Evolutionary conservation across 768 basidiomycete genomes (phyloP), one percentile per base, ranked within the genome.

Genomic region (Omphalotus guepiniiformis): DNA sequence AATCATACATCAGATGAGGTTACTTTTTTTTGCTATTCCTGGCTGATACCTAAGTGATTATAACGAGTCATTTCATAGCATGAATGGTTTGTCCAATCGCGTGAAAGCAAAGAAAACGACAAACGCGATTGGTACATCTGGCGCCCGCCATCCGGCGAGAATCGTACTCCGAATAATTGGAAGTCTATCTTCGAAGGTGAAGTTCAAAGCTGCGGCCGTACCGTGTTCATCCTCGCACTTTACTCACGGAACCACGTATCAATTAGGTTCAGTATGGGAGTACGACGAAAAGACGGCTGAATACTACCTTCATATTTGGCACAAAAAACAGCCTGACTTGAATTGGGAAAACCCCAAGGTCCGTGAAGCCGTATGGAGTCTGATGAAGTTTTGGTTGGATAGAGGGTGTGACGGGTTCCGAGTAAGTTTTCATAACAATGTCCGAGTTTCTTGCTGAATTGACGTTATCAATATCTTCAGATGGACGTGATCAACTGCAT

Each of bases 121-220:
- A 86, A 83, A 61, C 75, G 85, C 12, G 77, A 88, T 57, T 88
- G 84, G 83, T 90, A 87, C 62, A 73, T 83, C 50, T 88, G 87
- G 86, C 74, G 78, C 13, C 78, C 81, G 3, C 76, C 82, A 2
- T 72, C 66, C 53, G 71, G 66, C 52, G 76, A 79, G 49, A 65
- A 65, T 12, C 62, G 68, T 1, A 81, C 83, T 5, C 86, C 87
- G 0, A 85, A 86, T 60, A 88, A 89, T 58, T 88, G 87, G 86
- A 71, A 71, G 53, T 78, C 83, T 0, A 63, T 72, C 15, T 85
- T 86, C 58, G 76, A 83, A 67, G 82, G 83, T 76, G 41, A 3
- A 62, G 54, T 32, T 6, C 34, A 9, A 32, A 32, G 30, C 30
- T 32, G 9, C n/a, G n/a, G n/a, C n/a, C 5, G 46, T 42, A 3